A percentile compares a stretch with the other conserved stretches of the same genome.
These are phyloP conservation scores for Camelina sativa DNA, from an alignment of 345 rosid genomes.

Conservation along the genomic window DNA sequence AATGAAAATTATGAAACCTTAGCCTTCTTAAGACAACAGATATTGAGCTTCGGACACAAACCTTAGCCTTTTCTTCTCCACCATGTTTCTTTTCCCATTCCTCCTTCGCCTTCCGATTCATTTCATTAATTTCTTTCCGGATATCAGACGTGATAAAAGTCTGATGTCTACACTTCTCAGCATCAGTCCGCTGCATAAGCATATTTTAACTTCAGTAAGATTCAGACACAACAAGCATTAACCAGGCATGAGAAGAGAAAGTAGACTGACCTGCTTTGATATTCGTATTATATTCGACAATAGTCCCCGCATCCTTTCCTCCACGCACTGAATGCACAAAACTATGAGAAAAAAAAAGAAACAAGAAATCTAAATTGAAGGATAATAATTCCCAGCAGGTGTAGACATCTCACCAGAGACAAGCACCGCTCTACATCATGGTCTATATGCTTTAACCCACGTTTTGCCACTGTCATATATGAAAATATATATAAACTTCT, in stretches of 20 bases:
- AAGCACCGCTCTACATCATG: constrained; percentile 79
- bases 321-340: constrained; percentile 65
- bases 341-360: constrained; percentile 35
- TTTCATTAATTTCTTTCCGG: constrained; percentile 64
- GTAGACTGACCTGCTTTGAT: constrained; percentile 72
- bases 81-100: constrained; percentile 81
- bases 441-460: constrained; percentile 70
- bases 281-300: constrained; percentile 66
- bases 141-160: constrained; percentile 70
- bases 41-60: constrained; percentile 42
- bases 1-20: background rate
- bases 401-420: constrained; percentile 71
- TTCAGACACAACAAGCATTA: constrained; percentile 15
- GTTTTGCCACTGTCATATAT: constrained; percentile 65
- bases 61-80: constrained; percentile 76
- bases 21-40: too few species aligned
- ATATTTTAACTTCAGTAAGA: constrained; percentile 36
- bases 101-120: constrained; percentile 73
- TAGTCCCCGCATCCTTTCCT: constrained; percentile 87
- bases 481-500: constrained; percentile 43
- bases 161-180: constrained; percentile 72
- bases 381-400: constrained; percentile 9
- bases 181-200: constrained; percentile 67
- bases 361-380: background rate
- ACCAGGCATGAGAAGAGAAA: constrained; percentile 14